Evolutionary conservation across 2,329 filamentous ascomycete genomes (phyloP).

Genomic region (Scedosporium apiospermum): DNA sequence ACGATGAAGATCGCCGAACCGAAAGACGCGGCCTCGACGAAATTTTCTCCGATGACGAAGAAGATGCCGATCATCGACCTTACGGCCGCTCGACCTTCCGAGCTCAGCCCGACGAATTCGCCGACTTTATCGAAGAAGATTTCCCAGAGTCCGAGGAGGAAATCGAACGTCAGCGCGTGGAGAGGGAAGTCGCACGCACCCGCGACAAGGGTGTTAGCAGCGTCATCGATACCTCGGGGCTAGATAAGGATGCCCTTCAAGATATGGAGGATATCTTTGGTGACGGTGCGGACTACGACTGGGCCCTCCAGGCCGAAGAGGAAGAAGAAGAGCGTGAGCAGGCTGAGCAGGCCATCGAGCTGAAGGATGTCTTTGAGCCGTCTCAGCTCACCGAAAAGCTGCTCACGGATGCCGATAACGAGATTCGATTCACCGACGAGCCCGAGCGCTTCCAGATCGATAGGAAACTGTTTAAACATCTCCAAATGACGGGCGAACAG

Average conservation of each 20-base stretch:
- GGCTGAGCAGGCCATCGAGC: slow-evolving; percentile 75
- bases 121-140: slow-evolving; percentile 96
- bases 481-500: slow-evolving; percentile 73
- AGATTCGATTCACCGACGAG: slow-evolving; percentile 79
- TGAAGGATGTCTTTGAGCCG: slow-evolving; percentile 97
- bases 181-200: slow-evolving; percentile 79
- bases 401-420: slow-evolving; percentile 89
- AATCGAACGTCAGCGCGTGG: slow-evolving; percentile 65
- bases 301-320: slow-evolving; percentile 83
- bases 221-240: slow-evolving; percentile 68
- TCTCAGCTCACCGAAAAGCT: slow-evolving; percentile 90
- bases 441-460: slow-evolving; percentile 93
- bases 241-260: slow-evolving; percentile 87
- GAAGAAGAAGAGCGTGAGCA: slow-evolving; percentile 70
- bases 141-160: slow-evolving; percentile 81
- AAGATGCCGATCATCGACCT: slow-evolving; percentile 47
- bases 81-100: slow-evolving; percentile 46
- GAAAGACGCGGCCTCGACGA: slow-evolving; percentile 71
- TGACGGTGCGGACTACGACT: slow-evolving; percentile 90
- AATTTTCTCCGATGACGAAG: slow-evolving; percentile 94
- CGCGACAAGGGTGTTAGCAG: slow-evolving; percentile 59
- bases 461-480: slow-evolving; percentile 75
- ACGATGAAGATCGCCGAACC: slow-evolving; percentile 55
- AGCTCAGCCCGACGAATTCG: slow-evolving; percentile 67
- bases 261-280: slow-evolving; percentile 96